Base-by-base conservation (phyloP, 2,329 filamentous ascomycete species). In the Epichloe festucae region DNA sequence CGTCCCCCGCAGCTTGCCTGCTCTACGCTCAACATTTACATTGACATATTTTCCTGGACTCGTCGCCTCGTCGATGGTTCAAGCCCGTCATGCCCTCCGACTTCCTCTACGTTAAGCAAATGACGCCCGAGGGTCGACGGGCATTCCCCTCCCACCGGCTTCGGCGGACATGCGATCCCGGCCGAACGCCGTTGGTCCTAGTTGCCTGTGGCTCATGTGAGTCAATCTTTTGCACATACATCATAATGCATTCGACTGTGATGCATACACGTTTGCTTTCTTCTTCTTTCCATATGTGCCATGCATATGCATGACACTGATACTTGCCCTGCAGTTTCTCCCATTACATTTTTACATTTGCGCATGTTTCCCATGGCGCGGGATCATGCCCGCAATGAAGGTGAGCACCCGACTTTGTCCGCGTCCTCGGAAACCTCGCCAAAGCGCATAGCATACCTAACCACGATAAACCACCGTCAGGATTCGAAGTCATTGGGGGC, bases 341-440 rank as follows among this genome's bases (percentile, higher is more conserved):
- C 85, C 17, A 80, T 85, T 48, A 87, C 84, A 6, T 86, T 85
- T 62, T 75, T 89, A 31, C 87, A 91, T 64, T 71, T 93, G 56
- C 83, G 87, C 64, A 91, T 94, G 85, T 91, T 93, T 63, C 85
- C 89, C 62, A 89, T 94, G 81, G 87, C 86, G 1, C 79, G 82
- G 59, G 87, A 93, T 68, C 90, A 85, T 67, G 82, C 82, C 58
- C 82, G 83, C 14, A 67, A 66, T 44, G 61, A 65, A 55, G 59
- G 64, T 65, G 35, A 46, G 51, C 8, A 3, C 5, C 15, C 27
- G 12, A 38, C 3, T 14, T 34, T 21, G 31, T 17, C 31, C 34
- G 31, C 17, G 10, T n/a, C 8, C 6, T 34, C 35, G 21, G 21
- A 19, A 4, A 6, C 10, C 35, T 27, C 38, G n/a, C n/a, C 43